These are phyloP conservation scores for Nemania bipapillata DNA, from an alignment of 2,329 filamentous ascomycete species.

Conservation along the genomic window DNA sequence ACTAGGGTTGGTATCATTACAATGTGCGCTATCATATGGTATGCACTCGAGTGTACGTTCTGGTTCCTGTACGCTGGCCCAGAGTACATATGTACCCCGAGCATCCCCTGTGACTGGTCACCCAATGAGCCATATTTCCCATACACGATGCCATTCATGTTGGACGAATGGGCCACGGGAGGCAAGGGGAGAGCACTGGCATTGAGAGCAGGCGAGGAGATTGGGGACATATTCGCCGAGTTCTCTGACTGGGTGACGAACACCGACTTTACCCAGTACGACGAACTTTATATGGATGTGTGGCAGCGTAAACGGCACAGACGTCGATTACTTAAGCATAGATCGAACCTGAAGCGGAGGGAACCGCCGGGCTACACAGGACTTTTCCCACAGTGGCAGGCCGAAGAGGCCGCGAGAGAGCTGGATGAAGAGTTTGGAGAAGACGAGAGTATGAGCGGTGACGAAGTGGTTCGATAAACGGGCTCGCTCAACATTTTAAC, in stretches of 20 bases:
- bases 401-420: slow-evolving; percentile 56
- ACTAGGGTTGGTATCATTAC: slow-evolving; percentile 61
- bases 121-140: slow-evolving; percentile 69
- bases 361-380: slow-evolving; percentile 56
- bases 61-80: slow-evolving; percentile 67
- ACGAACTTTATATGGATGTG: slow-evolving; percentile 59
- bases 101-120: slow-evolving; percentile 64
- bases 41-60: slow-evolving; percentile 63
- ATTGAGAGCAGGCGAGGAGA: slow-evolving; percentile 56
- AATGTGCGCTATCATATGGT: slow-evolving; percentile 63
- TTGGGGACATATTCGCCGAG: slow-evolving; percentile 62
- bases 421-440: slow-evolving; percentile 55
- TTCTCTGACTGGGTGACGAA: slow-evolving; percentile 59
- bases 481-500: not conserved
- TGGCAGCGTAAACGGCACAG: slow-evolving; percentile 61
- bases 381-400: slow-evolving; percentile 60
- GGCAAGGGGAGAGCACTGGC: slow-evolving; percentile 59
- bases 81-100: slow-evolving; percentile 57
- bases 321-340: slow-evolving; percentile 63
- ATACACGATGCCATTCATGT: slow-evolving; percentile 68
- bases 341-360: slow-evolving; percentile 54
- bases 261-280: slow-evolving; percentile 58
- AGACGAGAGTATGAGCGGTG: slow-evolving; percentile 52
- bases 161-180: slow-evolving; percentile 70
- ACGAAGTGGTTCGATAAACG: slow-evolving; percentile 45